Conservation (phyloP, 2,329 filamentous ascomycete species). For the Scopulariopsis brevicaulis region DNA sequence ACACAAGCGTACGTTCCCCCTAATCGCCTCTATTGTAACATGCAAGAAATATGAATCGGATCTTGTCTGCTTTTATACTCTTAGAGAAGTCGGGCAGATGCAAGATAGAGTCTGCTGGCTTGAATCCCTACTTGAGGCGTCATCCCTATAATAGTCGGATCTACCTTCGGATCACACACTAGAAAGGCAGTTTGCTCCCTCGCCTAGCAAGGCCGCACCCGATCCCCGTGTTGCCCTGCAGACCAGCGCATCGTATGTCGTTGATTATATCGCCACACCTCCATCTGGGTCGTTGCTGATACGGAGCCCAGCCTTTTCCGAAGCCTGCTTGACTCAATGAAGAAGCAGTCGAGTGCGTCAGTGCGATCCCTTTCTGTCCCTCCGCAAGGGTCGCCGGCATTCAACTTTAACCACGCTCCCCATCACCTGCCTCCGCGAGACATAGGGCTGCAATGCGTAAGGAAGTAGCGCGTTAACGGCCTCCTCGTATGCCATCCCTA, state of each 20-base stretch:
- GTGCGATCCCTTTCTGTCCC: neutral
- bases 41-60: neutral
- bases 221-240: neutral
- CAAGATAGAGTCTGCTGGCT: neutral
- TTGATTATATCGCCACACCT: neutral
- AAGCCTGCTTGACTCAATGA: neutral
- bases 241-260: neutral
- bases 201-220: neutral
- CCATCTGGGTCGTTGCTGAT: neutral
- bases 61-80: neutral
- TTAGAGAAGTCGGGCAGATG: neutral
- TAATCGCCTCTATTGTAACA: neutral
- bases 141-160: neutral
- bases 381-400: neutral
- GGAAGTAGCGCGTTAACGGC: neutral
- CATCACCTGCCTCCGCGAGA: neutral
- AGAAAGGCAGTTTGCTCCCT: neutral
- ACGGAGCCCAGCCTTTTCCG: neutral
- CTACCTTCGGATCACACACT: neutral
- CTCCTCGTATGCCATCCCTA: neutral
- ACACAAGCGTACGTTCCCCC: neutral
- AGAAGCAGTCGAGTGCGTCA: neutral
- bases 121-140: neutral
- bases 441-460: neutral
- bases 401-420: neutral